phyloP scores from a whole-genome alignment of 2,329 filamentous ascomycete genomes.

The Xylariaceae sp. region DNA sequence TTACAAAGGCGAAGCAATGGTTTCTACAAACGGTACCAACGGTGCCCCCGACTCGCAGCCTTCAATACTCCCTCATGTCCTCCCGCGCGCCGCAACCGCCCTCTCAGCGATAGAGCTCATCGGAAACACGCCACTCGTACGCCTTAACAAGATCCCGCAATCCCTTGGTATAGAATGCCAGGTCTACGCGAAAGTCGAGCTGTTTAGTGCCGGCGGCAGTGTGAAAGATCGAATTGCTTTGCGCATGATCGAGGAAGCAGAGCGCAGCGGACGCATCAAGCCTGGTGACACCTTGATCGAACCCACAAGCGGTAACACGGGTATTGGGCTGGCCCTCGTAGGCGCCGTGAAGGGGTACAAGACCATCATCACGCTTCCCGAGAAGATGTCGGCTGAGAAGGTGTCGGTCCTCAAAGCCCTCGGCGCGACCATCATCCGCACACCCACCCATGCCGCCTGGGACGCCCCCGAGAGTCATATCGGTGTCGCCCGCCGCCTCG shows the following conservation, averaged over 20 bases:
- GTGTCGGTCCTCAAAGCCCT: constrained; percentile 92
- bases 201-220: constrained; percentile 92
- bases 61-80: constrained; percentile 35
- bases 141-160: constrained; percentile 90
- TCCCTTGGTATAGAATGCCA: constrained; percentile 88
- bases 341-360: constrained; percentile 97
- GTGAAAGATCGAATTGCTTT: constrained; percentile 95
- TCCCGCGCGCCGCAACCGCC: constrained; percentile 44
- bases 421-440: constrained; percentile 96
- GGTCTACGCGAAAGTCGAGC: constrained; percentile 89
- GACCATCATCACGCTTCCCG: constrained; percentile 96
- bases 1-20: constrained; percentile 16
- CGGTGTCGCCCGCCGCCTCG: constrained; percentile 85
- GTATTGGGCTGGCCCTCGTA: constrained; percentile 92
- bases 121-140: constrained; percentile 93
- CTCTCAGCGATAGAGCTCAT: constrained; percentile 84
- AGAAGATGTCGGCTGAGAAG: constrained; percentile 99
- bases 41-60: constrained; percentile 24
- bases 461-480: constrained; percentile 97
- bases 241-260: constrained; percentile 96
- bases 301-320: constrained; percentile 97
- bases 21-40: constrained; percentile 28
- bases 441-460: constrained; percentile 92
- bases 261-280: constrained; percentile 90
- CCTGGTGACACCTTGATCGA: constrained; percentile 97